Percentiles rank a stretch among this genome's conserved stretches.
phyloP scores from a whole-genome alignment of 495 filamentous ascomycete species.

The Penicillium egyptiacum region DNA sequence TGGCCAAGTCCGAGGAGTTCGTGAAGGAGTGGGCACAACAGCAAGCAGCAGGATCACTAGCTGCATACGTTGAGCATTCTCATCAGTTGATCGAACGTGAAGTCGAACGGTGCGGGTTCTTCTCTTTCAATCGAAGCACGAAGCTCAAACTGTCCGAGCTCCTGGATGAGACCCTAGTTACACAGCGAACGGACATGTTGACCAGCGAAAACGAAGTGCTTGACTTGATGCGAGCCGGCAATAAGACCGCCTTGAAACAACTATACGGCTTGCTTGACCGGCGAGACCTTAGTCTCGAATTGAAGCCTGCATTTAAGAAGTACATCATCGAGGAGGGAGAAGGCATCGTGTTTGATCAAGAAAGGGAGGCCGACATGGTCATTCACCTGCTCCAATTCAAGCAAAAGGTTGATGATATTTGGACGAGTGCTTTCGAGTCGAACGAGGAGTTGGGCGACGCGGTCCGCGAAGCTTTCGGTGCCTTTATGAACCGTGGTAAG shows the following conservation, averaged over 20 bases:
- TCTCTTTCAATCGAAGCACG: constrained; percentile 77
- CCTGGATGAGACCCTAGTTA: constrained; percentile 66
- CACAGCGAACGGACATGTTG: constrained; percentile 59
- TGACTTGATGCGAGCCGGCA: constrained; percentile 64
- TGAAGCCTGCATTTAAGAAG: constrained; percentile 69
- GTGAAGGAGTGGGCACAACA: constrained; percentile 64
- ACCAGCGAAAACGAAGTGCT: constrained; percentile 62
- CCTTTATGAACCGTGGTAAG: constrained; percentile 85
- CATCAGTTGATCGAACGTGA: constrained; percentile 67
- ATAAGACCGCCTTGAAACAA: constrained; percentile 65
- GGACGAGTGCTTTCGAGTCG: constrained; percentile 67
- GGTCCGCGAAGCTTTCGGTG: constrained; percentile 78
- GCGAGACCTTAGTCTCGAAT: constrained; percentile 58
- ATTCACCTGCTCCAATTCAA: constrained; percentile 79
- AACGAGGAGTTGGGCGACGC: constrained; percentile 72
- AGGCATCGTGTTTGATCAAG: constrained; percentile 74
- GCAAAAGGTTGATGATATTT: constrained; percentile 71
- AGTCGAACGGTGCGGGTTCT: constrained; percentile 69
- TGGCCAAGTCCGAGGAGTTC: constrained; percentile 63
- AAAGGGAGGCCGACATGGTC: constrained; percentile 83
- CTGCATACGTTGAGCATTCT: constrained; percentile 68
- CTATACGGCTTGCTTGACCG: constrained; percentile 74
- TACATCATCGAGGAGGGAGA: constrained; percentile 80
- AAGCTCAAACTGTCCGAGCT: constrained; percentile 69
- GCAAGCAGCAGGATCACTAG: constrained; percentile 58